Evolutionary conservation across 192 early-diverging fungal genomes (phyloP).

Genomic region (Coemansia furcata): DNA sequence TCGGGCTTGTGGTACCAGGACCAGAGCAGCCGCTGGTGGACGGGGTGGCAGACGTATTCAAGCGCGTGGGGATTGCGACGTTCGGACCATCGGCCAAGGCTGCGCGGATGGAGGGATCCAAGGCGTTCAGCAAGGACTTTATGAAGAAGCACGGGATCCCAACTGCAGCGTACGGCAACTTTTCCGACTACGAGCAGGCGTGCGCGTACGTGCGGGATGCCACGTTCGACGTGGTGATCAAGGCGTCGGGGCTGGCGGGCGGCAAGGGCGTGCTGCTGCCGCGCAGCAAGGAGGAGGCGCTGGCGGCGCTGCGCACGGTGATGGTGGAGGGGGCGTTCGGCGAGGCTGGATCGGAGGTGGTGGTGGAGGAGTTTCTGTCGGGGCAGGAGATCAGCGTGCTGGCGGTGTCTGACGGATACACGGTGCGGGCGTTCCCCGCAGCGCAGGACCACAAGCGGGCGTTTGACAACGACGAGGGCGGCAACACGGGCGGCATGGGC

Average conservation of each 20-base stretch:
- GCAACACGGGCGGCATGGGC: conserved; percentile 99
- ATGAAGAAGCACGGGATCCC: conserved; percentile 96
- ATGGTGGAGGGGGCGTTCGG: conserved; percentile 94
- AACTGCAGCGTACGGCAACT: conserved; percentile 87
- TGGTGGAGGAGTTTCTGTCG: conserved; percentile 90
- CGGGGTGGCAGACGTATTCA: conserved; percentile 81
- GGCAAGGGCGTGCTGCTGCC: conserved; percentile 98
- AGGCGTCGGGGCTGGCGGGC: conserved; percentile 96
- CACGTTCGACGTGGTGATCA: conserved; percentile 76
- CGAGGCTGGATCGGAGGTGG: conserved; percentile 83
- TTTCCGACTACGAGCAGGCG: conserved; percentile 76
- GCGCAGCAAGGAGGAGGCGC: conserved; percentile 76
- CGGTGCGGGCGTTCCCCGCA: conserved; percentile 81
- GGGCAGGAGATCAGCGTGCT: conserved; percentile 94
- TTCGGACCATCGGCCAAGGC: conserved; percentile 92
- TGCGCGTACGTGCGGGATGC: conserved; percentile 61
- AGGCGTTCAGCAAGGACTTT: conserved; percentile 98
- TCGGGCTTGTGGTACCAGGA: conserved; percentile 80
- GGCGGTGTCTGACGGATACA: conserved; percentile 94
- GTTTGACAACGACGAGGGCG: conserved; percentile 89
- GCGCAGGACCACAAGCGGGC: conserved; percentile 99
- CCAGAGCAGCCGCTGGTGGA: conserved; percentile 97
- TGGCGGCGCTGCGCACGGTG: conserved; percentile 78
- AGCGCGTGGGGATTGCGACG: conserved; percentile 65
- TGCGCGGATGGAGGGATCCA: conserved; percentile 94